Conservation (phyloP, 768 basidiomycete species). For the Suillus weaverae region DNA sequence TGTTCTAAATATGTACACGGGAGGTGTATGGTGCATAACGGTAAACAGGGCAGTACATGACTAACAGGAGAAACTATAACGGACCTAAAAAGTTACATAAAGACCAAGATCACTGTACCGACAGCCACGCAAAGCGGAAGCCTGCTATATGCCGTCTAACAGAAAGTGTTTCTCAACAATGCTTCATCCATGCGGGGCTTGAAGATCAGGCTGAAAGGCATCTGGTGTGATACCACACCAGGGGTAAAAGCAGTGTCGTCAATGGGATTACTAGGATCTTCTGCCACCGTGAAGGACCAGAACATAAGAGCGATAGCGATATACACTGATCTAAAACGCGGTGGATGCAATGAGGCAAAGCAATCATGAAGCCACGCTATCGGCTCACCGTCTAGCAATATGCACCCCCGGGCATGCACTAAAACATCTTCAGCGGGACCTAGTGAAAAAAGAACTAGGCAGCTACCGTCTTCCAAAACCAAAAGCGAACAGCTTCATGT, state of each 20-base stretch:
- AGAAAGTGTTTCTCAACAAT: slow-evolving; percentile 5
- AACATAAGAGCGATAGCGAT: slow-evolving; percentile 60
- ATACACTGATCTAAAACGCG: slow-evolving; percentile 52
- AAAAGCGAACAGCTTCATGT: slow-evolving; percentile 46
- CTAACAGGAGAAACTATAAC: background rate
- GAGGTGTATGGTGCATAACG: background rate
- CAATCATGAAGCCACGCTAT: background rate
- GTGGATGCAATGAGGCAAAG: background rate
- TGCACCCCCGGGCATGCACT: slow-evolving; percentile 61
- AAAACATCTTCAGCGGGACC: background rate
- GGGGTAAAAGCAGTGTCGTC: slow-evolving; percentile 63
- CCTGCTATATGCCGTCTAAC: background rate
- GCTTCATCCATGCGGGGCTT: slow-evolving; percentile 40
- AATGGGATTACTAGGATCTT: slow-evolving; percentile 52
- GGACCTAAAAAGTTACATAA: background rate
- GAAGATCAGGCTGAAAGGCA: slow-evolving; percentile 58
- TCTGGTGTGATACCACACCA: slow-evolving; percentile 61
- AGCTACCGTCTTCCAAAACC: slow-evolving; percentile 50
- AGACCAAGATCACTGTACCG: background rate
- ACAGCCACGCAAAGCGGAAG: background rate
- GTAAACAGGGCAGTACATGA: background rate
- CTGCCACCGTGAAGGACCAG: slow-evolving; percentile 59
- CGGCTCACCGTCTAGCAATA: slow-evolving; percentile 32
- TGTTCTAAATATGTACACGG: background rate
- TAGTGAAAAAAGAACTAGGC: background rate